A percentile compares a stretch with the other conserved stretches of the same genome.
These are phyloP conservation scores for Alternaria novae-zelandiae DNA, from an alignment of 2,329 filamentous ascomycete species.

Conservation along the genomic window DNA sequence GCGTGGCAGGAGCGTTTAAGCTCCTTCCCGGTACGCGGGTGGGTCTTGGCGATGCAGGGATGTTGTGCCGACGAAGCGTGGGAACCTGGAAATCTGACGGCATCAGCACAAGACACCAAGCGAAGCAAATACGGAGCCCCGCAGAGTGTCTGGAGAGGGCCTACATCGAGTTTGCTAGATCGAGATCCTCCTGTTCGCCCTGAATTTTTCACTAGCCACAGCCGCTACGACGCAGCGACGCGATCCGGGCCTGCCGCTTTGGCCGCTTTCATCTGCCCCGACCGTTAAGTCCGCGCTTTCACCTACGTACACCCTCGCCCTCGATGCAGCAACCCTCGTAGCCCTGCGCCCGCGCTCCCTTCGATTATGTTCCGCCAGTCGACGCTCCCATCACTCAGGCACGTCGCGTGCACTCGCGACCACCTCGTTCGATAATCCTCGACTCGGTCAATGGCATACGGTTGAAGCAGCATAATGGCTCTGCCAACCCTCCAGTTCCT, in stretches of 20 bases:
- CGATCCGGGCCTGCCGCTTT: constrained; percentile 18
- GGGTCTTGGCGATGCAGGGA: constrained; percentile 15
- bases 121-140: constrained; percentile 6
- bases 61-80: constrained; percentile 14
- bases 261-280: constrained; percentile 20
- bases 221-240: constrained; percentile 4
- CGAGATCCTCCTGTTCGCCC: background rate
- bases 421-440: constrained; percentile 22
- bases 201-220: background rate
- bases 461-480: constrained; percentile 49
- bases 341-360: constrained; percentile 18
- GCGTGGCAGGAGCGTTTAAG: background rate
- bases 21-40: constrained; percentile 12
- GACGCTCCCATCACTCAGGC: constrained; percentile 23
- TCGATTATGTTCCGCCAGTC: constrained; percentile 41
- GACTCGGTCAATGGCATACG: constrained; percentile 29
- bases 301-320: constrained; percentile 12
- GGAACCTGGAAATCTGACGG: constrained; percentile 25
- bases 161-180: background rate
- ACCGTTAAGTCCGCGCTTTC: constrained; percentile 11
- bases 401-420: constrained; percentile 38
- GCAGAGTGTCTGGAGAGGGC: background rate
- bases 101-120: constrained; percentile 12
- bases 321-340: constrained; percentile 25
- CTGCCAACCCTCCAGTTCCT: constrained; percentile 69